Evolutionary conservation across 2,329 filamentous ascomycete species (phyloP).

Genomic region (Pyrenophora teres): DNA sequence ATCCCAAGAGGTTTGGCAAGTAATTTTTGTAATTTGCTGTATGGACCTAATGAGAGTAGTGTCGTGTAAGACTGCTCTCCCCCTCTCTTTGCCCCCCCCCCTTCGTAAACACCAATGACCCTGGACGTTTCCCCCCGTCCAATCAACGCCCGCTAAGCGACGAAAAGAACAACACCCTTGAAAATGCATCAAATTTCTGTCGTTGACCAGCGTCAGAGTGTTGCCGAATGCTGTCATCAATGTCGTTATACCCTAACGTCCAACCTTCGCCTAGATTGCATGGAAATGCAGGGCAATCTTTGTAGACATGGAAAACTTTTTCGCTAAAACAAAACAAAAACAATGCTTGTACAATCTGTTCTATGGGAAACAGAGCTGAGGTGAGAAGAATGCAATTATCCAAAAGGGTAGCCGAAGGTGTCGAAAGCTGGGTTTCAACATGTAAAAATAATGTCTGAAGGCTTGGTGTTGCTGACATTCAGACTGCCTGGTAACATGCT

Average conservation of each 20-base stretch:
- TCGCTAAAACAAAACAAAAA: slow-evolving; percentile 9
- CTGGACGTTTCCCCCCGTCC: slow-evolving; percentile 4
- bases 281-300: slow-evolving; percentile 14
- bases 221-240: slow-evolving; percentile 18
- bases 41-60: too few species aligned
- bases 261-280: slow-evolving; percentile 6
- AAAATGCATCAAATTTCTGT: slow-evolving; percentile 19
- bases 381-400: slow-evolving; percentile 5
- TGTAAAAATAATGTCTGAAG: slow-evolving; percentile 2
- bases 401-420: not conserved
- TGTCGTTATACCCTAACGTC: slow-evolving; percentile 18
- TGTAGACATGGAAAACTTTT: slow-evolving; percentile 16
- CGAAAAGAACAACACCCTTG: slow-evolving; percentile 12
- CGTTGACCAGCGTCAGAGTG: slow-evolving; percentile 5
- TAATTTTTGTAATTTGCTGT: too few species aligned
- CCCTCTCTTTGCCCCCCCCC: too few species aligned
- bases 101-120: not conserved
- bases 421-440: slow-evolving; percentile 3
- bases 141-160: slow-evolving; percentile 12
- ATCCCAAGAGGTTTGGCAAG: too few species aligned
- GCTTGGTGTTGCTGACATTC: not conserved
- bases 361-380: not conserved
- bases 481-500: not conserved
- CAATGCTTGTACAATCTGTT: slow-evolving; percentile 4
- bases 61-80: too few species aligned